Percentiles rank a stretch among this genome's conserved stretches.
Evolutionary conservation across 495 filamentous ascomycete genomes (phyloP).

Genomic region (Hypoxylon rickii): DNA sequence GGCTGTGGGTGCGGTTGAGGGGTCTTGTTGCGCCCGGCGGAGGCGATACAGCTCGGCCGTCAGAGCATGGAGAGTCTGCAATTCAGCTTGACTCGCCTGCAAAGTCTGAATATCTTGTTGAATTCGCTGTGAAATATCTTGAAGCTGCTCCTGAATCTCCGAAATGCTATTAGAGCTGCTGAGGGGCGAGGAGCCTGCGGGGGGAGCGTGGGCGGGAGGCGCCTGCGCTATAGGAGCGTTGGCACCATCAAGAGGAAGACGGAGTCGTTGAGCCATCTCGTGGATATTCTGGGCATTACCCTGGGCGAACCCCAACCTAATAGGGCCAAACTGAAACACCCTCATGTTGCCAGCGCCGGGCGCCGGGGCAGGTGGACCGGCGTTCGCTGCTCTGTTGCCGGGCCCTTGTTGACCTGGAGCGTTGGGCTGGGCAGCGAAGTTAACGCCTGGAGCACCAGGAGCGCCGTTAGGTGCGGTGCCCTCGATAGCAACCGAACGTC

Average conservation of each 20-base stretch:
- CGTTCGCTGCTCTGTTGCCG: conserved; percentile 38
- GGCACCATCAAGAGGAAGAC: conserved; percentile 35
- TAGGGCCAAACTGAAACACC: conserved; percentile 65
- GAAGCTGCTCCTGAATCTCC: conserved; percentile 59
- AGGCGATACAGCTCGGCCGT: conserved; percentile 44
- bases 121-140: conserved; percentile 68
- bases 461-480: conserved; percentile 16
- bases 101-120: conserved; percentile 56
- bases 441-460: conserved; percentile 16
- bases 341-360: conserved; percentile 36
- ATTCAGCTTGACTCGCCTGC: conserved; percentile 52
- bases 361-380: conserved; percentile 29
- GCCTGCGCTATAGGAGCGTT: conserved; percentile 28
- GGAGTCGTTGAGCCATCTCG: conserved; percentile 50
- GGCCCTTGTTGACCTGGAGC: conserved; percentile 30
- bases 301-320: conserved; percentile 61
- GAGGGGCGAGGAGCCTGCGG: conserved; percentile 18
- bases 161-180: conserved; percentile 27
- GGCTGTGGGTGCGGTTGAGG: conserved; percentile 8
- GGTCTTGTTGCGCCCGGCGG: conserved; percentile 38
- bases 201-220: conserved; percentile 29
- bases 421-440: conserved; percentile 32
- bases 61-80: conserved; percentile 61
- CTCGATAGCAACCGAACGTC: conserved; percentile 70
- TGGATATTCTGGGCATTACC: conserved; percentile 52